Evolutionary conservation across 345 rosid species (phyloP), one percentile per base, ranked within the genome.

Genomic region (Zanthoxylum bungeanum): DNA sequence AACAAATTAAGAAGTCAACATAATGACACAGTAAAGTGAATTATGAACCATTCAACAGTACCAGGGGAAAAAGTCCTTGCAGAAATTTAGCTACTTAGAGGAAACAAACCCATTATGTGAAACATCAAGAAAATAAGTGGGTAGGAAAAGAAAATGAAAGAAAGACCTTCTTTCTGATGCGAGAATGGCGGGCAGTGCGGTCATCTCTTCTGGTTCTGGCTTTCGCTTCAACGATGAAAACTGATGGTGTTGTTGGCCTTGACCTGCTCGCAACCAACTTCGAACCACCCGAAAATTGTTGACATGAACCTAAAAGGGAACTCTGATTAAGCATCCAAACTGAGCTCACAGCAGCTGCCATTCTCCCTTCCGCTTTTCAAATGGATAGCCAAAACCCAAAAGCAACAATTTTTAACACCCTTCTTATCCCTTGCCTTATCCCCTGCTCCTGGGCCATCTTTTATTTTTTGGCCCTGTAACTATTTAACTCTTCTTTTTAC

Each of bases 161-260:
- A 37, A 40, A 47, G 19, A 94, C 98, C 97, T 95, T 95, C 91
- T 95, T 95, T 68, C 99, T 86, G 84, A 95, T 72, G 33, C 97
- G 98, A 68, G 81, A 28, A 75, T 95, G 99, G 70, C 98, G 97
- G 57, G 99, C 98, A 24, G 77, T 78, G 70, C 98, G 71, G 82
- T 95, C 85, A 44, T 92, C 91, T 12, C 72, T 81, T 51, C 96
- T 81, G 76, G 91, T 89, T 71, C 74, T 76, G 82, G 83, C 65
- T 77, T 85, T 91, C 63, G 99, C 87, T 80, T 83, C 85, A n/a
- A 94, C 73, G 1, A 79, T 77, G 79, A 85, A 39, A 24, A 17
- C 31, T 37, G 85, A 66, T 31, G 72, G 71, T 36, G 63, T 5
- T 44, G 7, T 19, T 44, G 49, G 19, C 49, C 49, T 1, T 51